These are phyloP conservation scores for Apiospora saccharicola DNA, from an alignment of 2,329 filamentous ascomycete genomes.

Conservation along the genomic window DNA sequence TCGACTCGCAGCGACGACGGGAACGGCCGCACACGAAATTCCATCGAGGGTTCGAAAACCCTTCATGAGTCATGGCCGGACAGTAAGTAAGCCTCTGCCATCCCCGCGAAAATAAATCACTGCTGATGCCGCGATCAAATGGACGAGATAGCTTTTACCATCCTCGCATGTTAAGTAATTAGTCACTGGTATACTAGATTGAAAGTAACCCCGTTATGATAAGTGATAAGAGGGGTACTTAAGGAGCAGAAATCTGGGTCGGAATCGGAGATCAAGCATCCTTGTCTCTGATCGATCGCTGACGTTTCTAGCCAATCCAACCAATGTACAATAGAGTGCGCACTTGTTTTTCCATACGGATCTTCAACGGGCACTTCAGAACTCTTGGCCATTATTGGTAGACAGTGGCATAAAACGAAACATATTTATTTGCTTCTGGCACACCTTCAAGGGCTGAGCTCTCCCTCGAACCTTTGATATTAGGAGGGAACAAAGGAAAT, in stretches of 20 bases:
- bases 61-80: neutral
- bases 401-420: neutral
- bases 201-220: neutral
- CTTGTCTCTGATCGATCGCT: constrained; percentile 19
- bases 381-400: neutral
- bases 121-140: too few relatives aligned
- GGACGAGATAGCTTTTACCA: too few relatives aligned
- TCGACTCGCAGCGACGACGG: neutral
- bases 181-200: neutral
- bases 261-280: constrained; percentile 13
- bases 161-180: too few relatives aligned
- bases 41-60: neutral
- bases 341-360: neutral
- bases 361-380: constrained; percentile 5
- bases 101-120: neutral
- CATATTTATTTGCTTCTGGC: constrained; percentile 2
- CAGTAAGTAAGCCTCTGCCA: neutral
- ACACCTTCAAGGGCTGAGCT: neutral
- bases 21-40: neutral
- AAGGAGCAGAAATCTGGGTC: neutral
- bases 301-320: neutral
- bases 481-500: neutral
- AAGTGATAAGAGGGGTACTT: constrained; percentile 4
- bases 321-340: neutral
- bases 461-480: neutral